phyloP scores from a whole-genome alignment of 345 rosid genomes.

The Cardamine resedifolia region DNA sequence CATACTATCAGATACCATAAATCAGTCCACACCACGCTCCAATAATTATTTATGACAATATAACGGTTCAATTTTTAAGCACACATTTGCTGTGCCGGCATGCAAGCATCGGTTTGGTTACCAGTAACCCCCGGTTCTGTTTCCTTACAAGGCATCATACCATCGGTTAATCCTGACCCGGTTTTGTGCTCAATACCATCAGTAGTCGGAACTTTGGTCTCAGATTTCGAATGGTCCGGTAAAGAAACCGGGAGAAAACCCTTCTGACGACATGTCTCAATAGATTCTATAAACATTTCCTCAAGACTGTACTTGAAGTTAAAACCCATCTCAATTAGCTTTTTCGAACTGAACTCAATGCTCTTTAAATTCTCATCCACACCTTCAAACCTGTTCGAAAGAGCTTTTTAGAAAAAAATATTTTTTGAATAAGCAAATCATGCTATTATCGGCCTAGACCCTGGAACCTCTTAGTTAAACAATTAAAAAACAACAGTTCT shows the following conservation, averaged over 20 bases:
- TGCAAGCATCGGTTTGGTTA: conserved; percentile 15
- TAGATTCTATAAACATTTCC: conserved; percentile 69
- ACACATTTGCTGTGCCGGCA: conserved; percentile 30
- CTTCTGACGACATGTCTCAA: conserved; percentile 67
- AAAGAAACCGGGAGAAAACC: conserved; percentile 56
- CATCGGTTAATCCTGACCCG: conserved; percentile 17
- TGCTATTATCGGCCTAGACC: neutral
- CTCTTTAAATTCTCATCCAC: conserved; percentile 54
- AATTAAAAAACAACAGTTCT: neutral
- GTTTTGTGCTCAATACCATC: conserved; percentile 5
- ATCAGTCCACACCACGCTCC: neutral
- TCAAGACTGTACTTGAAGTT: conserved; percentile 71
- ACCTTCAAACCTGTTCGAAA: conserved; percentile 52
- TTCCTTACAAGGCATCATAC: conserved; percentile 17
- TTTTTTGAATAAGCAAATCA: neutral
- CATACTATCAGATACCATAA: neutral
- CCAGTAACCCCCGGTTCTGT: conserved; percentile 18
- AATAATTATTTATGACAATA: neutral
- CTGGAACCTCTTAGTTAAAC: neutral
- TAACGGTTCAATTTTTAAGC: conserved; percentile 22
- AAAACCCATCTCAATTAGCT: conserved; percentile 70
- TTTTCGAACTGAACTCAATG: conserved; percentile 56
- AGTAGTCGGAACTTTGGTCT: neutral
- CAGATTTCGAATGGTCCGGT: conserved; percentile 6
- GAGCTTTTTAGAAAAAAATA: neutral